phyloP scores from a whole-genome alignment of 192 early-diverging fungal genomes.

The Umbelopsis sp. region DNA sequence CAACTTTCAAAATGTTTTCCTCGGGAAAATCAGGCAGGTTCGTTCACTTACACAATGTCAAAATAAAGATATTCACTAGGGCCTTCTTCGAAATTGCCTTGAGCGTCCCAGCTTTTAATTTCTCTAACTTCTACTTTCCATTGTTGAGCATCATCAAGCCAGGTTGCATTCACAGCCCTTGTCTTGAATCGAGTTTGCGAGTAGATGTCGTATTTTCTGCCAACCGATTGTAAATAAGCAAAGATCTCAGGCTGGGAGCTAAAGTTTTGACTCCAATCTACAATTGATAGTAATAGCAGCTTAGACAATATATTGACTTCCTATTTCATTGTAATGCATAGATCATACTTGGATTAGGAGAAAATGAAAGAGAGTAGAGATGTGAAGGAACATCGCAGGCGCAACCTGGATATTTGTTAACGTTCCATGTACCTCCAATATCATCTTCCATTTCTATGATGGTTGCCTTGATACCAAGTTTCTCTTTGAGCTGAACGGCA shows the following conservation, averaged over 20 bases:
- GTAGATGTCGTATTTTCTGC: slow-evolving; percentile 39
- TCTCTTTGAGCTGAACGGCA: slow-evolving; percentile 47
- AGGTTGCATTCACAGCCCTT: slow-evolving; percentile 33
- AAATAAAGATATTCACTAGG: slow-evolving; percentile 30
- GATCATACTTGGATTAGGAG: slow-evolving; percentile 38
- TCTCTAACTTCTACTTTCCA: slow-evolving; percentile 34
- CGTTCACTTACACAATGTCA: slow-evolving; percentile 27
- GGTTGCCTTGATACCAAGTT: slow-evolving; percentile 41
- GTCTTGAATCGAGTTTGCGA: slow-evolving; percentile 42
- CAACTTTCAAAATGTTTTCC: no score
- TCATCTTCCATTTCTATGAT: slow-evolving; percentile 49
- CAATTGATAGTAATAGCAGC: background rate
- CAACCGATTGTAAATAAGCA: slow-evolving; percentile 38
- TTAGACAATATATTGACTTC: background rate
- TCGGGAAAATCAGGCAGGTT: no score
- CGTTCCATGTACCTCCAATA: slow-evolving; percentile 57
- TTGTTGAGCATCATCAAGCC: slow-evolving; percentile 37
- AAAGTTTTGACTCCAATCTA: slow-evolving; percentile 40
- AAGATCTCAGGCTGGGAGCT: slow-evolving; percentile 43
- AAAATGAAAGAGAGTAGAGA: slow-evolving; percentile 45
- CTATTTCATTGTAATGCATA: background rate
- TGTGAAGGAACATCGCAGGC: slow-evolving; percentile 46
- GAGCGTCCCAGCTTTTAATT: slow-evolving; percentile 14
- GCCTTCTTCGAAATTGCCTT: slow-evolving; percentile 10
- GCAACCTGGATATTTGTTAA: slow-evolving; percentile 45